Evolutionary conservation across 2,329 filamentous ascomycete genomes (phyloP), one percentile per base, ranked within the genome.

Genomic region (Thermothelomyces thermophilus): DNA sequence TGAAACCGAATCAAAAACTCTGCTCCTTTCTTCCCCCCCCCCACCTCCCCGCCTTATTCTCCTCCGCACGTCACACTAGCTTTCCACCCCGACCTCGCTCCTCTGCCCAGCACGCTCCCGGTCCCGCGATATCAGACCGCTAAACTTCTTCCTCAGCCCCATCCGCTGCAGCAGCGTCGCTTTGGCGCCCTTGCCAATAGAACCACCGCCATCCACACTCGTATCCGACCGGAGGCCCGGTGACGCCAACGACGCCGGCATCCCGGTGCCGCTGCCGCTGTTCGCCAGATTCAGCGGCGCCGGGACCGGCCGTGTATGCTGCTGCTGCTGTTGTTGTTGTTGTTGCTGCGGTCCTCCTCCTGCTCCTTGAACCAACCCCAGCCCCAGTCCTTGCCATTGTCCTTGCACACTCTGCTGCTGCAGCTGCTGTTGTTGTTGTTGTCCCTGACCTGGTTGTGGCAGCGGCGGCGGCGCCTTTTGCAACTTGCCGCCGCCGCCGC

Each of bases 141-240:
- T 56, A 20, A 56, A 40, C 56, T 54, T 58, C 39, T 30, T 47
- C 50, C 43, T 51, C 35, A 58, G 19, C 19, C 56, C 51, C 39
- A 58, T 52, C 35, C 48, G 19, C 35, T 56, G 53, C 45, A 51
- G 24, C 19, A 54, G 20, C 16, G 48, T 22, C 35, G 19, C 30
- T 42, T 54, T 56, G 2, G 24, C 47, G 1, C 37, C 42, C 34
- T 49, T 49, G 6, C 43, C 40, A 3, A 3, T 20, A 2, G 51
- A 26, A 5, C 24, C 10, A 30, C 35, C 36, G 3, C n/a, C 33
- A 13, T 34, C 42, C 31, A 28, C 31, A 9, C 24, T 26, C 24
- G 3, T 17, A 20, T 48, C 49, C 6, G 44, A 33, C 33, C 20
- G 49, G 14, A 34, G 24, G 17, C 48, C 39, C 16, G 55, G 52